Base-by-base conservation (phyloP, 1,139 yeast genomes). In the Kodamaea suecica region DNA sequence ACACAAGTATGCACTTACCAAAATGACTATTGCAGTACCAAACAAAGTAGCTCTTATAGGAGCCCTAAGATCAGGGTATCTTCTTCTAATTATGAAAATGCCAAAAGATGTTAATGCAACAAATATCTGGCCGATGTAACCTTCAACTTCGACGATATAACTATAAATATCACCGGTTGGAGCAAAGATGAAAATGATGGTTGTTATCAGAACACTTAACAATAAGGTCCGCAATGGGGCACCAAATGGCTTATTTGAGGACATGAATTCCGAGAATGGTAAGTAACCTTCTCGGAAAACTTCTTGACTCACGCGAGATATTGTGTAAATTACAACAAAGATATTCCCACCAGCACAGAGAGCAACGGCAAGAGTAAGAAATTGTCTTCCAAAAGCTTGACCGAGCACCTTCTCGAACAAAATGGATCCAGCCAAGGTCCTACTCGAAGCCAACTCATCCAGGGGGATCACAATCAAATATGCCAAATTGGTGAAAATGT, bases 81-180 rank as follows among this genome's bases (percentile, higher is more conserved):
- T 57, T 31, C 45, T 59, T 35, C 83, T 60, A 21, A 75, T 55
- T 8, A 77, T 61, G 37, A 77, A 72, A 1, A 78, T 48, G 0
- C 84, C 85, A 16, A 73, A 36, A 0, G 80, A 76, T 4, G 70
- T 64, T 7, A 76, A 58, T 0, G 69, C 59, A 17, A 75, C 55
- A 39, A 76, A 73, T 4, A 78, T 44, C 44, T 75, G 79, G 25
- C 60, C 64, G 13, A 92, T 90, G 49, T 83, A 84, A 2, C 90
- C 82, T 51, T 83, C 85, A 49, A 84, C 63, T 43, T 85, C 80
- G 47, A 84, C 66, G 48, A 85, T 77, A 50, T 84, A 83, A 49
- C 80, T 79, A 63, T 84, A 85, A 23, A 88, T 82, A 50, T 84
- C 92, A 14, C 88, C 90, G 19, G 80, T 76, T 7, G 92, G 90